Percentiles rank a stretch among this genome's conserved stretches.
Conservation (phyloP, 768 basidiomycete species). For the Mycena chlorophos region DNA sequence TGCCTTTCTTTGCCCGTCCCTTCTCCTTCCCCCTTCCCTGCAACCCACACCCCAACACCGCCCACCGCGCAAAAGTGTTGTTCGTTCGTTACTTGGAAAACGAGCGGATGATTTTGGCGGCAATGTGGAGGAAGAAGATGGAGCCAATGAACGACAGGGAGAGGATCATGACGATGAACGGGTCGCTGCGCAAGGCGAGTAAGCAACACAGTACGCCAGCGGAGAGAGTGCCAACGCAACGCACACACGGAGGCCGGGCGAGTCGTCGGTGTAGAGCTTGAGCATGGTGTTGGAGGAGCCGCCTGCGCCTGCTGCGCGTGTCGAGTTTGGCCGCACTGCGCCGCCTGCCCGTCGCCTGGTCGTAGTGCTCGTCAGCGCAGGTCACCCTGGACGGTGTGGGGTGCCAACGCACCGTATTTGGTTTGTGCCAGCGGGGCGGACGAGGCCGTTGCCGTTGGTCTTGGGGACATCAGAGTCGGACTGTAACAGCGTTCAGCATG, state of each 20-base stretch:
- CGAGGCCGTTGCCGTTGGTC: constrained; percentile 45
- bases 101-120: constrained; percentile 88
- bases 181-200: constrained; percentile 65
- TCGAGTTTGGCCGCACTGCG: constrained; percentile 76
- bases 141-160: constrained; percentile 96
- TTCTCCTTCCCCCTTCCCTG: constrained; percentile 2
- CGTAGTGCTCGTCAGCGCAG: not conserved
- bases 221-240: constrained; percentile 40
- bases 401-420: constrained; percentile 67
- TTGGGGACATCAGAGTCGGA: constrained; percentile 78
- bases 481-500: constrained; percentile 36
- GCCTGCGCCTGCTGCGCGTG: constrained; percentile 90
- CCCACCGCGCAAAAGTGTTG: too few species aligned
- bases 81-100: constrained; percentile 75
- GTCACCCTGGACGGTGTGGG: not conserved
- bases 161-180: constrained; percentile 93
- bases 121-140: constrained; percentile 98
- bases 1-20: too few species aligned
- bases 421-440: constrained; percentile 69
- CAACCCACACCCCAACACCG: constrained; percentile 3
- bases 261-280: constrained; percentile 97
- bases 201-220: constrained; percentile 1
- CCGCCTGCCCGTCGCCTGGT: constrained; percentile 73
- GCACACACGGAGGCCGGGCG: constrained; percentile 94
- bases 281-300: constrained; percentile 99